Evolutionary conservation across 2,329 filamentous ascomycete genomes (phyloP), one percentile per base, ranked within the genome.

Genomic region (Phyllosticta ampelicida): DNA sequence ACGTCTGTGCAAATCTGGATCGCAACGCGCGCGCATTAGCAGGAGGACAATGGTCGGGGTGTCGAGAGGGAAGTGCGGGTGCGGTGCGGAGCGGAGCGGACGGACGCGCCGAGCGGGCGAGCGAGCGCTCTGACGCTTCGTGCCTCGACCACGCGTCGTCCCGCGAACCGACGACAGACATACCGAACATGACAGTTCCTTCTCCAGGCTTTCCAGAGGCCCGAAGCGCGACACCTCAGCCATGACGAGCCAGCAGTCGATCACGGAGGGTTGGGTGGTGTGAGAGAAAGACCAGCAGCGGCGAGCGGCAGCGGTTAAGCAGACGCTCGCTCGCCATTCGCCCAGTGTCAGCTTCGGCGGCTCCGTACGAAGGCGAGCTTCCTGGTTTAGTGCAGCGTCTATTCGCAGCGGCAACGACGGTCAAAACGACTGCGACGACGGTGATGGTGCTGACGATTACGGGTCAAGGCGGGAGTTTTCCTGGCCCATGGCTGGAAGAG

Each of bases 151-250:
- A 44, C 36, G 30, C 30, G 30, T 16, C 10, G 30, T n/a, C 4
- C 11, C 36, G 16, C 30, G 13, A n/a, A 26, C 23, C 23, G 8
- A 26, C 23, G 8, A 26, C 23, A 26, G 11, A 83, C 87, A 76
- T 81, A 96, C 91, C 70, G 92, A 95, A 77, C 92, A 97, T 56
- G 87, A 91, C 75, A 97, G 78, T 81, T 99, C 94, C 73, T 86
- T 92, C 76, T 96, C 94, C 65, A 96, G 79, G 73, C 95, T 89
- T 67, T 50, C 28, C 48, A 58, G 56, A 21, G 51, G 51, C 18
- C 23, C 56, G 52, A 18, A 53, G 36, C 9, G 51, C 19, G 55
- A 6, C 18, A 3, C 36, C 28, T 36, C 55, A 28, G 51, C 36
- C 51, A 58, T 58, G 36, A 20, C 21, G 30, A 26, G 23, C 23